phyloP scores from a whole-genome alignment of 2,329 filamentous ascomycete genomes.

The Stemphylium beticola region DNA sequence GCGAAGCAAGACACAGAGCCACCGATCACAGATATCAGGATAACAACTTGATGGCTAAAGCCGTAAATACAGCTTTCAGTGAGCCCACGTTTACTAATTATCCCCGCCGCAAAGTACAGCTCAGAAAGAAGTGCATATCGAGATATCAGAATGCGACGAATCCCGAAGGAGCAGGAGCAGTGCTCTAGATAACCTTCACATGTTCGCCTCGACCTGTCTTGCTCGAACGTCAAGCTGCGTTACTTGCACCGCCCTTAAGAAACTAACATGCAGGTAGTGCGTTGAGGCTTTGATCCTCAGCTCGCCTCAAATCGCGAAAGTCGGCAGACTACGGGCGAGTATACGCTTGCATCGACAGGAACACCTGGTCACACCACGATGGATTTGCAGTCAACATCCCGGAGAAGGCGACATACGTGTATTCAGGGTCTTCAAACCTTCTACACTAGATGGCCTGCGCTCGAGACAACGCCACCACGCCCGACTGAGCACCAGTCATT shows the following conservation, averaged over 20 bases:
- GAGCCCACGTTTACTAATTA: background rate
- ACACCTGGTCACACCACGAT: conserved; percentile 2
- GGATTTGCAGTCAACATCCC: conserved; percentile 1
- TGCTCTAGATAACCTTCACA: too few relatives aligned
- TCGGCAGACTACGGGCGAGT: background rate
- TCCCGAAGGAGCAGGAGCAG: too few relatives aligned
- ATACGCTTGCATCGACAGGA: background rate
- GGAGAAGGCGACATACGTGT: conserved; percentile 1
- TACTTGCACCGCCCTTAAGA: background rate
- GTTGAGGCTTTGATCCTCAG: background rate
- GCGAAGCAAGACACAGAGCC: background rate
- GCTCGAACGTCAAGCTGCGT: background rate
- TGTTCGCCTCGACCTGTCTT: background rate
- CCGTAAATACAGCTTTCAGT: background rate
- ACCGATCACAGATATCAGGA: background rate
- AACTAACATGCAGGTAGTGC: background rate
- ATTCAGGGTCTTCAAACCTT: conserved; percentile 2
- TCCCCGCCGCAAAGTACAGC: background rate
- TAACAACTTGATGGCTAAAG: too few relatives aligned
- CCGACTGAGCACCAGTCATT: background rate
- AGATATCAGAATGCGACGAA: too few relatives aligned
- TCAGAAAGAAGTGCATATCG: too few relatives aligned
- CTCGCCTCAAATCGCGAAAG: conserved; percentile 1
- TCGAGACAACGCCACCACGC: conserved; percentile 1
- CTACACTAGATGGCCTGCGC: background rate